Conservation (phyloP, 306 rosid species). For the Cicer judaicum region DNA sequence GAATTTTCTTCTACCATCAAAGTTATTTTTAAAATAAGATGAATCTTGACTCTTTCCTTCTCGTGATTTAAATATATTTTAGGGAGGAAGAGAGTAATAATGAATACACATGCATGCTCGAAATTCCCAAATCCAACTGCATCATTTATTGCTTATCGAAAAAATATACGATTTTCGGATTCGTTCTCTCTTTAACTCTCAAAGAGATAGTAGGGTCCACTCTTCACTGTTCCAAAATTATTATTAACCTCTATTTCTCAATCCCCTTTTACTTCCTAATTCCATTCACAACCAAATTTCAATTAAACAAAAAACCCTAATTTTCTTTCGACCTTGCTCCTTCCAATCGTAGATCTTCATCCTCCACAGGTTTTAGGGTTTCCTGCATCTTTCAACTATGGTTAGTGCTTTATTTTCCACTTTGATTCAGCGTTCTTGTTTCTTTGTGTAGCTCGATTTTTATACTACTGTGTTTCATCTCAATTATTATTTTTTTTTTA, state of each 20-base stretch:
- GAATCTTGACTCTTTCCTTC: too few relatives aligned
- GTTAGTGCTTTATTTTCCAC: constrained; percentile 27
- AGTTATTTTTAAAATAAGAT: too few relatives aligned
- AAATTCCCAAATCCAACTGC: too few relatives aligned
- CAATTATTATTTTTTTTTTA: neutral
- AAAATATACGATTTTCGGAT: too few relatives aligned
- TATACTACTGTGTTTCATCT: neutral
- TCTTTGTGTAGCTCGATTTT: neutral
- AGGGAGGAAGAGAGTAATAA: too few relatives aligned
- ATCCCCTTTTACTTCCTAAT: neutral
- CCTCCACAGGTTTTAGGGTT: constrained; percentile 11
- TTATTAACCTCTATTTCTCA: neutral
- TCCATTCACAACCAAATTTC: constrained; percentile 25
- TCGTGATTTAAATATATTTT: too few relatives aligned
- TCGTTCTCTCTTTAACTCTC: too few relatives aligned
- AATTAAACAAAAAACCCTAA: constrained; percentile 45
- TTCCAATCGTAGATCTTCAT: constrained; percentile 21
- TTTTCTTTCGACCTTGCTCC: neutral
- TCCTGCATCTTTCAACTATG: constrained; percentile 36
- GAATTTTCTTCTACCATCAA: too few relatives aligned
- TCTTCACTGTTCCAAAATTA: constrained; percentile 4
- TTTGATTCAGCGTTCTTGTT: neutral
- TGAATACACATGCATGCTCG: too few relatives aligned
- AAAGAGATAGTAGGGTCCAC: constrained; percentile 43
- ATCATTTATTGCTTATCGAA: too few relatives aligned